These are phyloP conservation scores for Microcera coccophila DNA, from an alignment of 2,329 filamentous ascomycete genomes.

Conservation along the genomic window DNA sequence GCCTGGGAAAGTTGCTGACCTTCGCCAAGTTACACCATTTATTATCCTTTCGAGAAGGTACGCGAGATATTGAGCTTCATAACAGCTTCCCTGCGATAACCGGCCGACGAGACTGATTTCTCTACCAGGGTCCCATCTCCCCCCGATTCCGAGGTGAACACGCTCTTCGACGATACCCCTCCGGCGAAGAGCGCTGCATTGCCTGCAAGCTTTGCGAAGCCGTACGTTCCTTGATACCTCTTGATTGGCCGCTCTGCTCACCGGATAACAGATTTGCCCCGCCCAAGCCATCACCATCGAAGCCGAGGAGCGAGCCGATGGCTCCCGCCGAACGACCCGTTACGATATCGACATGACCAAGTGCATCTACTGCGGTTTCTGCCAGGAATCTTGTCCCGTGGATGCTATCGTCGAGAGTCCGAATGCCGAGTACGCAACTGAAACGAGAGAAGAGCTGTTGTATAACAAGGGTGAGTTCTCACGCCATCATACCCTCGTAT, in stretches of 20 bases:
- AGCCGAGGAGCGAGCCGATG: constrained; percentile 95
- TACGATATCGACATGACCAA: constrained; percentile 99
- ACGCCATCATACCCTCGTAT: too few species aligned
- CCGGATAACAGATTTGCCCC: constrained; percentile 67
- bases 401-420: constrained; percentile 75
- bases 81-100: background rate
- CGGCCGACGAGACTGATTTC: constrained; percentile 19
- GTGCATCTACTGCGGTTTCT: constrained; percentile 99
- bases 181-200: constrained; percentile 97
- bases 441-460: constrained; percentile 82
- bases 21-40: constrained; percentile 83
- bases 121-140: constrained; percentile 77
- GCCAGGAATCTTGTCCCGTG: constrained; percentile 97
- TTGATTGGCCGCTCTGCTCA: constrained; percentile 10
- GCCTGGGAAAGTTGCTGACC: constrained; percentile 12
- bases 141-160: constrained; percentile 98
- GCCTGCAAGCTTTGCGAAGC: constrained; percentile 99
- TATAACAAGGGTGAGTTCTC: constrained; percentile 84
- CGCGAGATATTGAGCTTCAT: constrained; percentile 5
- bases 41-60: constrained; percentile 96
- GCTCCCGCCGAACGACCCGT: constrained; percentile 88
- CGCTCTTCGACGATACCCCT: constrained; percentile 91
- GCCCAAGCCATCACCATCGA: constrained; percentile 99
- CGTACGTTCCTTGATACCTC: constrained; percentile 35
- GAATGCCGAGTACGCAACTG: constrained; percentile 60